Percentiles rank a stretch among this genome's conserved stretches.
Conservation (phyloP, 257 asterid genomes). For the Thymus mandschuricus region DNA sequence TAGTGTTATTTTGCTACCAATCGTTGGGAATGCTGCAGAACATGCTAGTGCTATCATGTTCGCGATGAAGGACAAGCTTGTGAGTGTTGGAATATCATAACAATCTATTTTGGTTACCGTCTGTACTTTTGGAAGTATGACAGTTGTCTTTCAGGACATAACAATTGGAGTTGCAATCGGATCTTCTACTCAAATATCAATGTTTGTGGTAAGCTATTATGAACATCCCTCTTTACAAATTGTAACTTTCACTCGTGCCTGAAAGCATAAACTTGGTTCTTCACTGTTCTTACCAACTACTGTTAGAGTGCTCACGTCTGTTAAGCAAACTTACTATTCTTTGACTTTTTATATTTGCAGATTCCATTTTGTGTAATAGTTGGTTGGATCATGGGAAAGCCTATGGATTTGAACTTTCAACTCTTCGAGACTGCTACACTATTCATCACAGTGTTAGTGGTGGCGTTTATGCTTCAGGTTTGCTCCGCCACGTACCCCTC, state of each 20-base stretch:
- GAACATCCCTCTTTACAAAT: not conserved
- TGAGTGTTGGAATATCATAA: conserved; percentile 34
- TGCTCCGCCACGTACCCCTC: not conserved
- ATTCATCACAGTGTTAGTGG: conserved; percentile 93
- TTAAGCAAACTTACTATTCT: conserved; percentile 24
- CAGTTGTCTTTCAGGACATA: conserved; percentile 41
- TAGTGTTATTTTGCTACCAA: conserved; percentile 89
- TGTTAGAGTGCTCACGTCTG: not conserved
- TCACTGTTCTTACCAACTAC: not conserved
- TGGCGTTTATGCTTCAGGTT: conserved; percentile 99
- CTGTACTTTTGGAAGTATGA: not conserved
- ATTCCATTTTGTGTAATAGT: conserved; percentile 96
- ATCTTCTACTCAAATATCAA: conserved; percentile 96
- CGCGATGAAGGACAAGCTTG: conserved; percentile 98
- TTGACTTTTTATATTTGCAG: conserved; percentile 51
- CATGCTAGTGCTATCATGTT: conserved; percentile 99
- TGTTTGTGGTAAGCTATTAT: conserved; percentile 81
- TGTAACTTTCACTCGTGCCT: not conserved
- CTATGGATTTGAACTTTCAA: conserved; percentile 96
- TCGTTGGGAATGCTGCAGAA: conserved; percentile 97
- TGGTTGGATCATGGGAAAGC: conserved; percentile 97
- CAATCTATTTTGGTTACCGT: not conserved
- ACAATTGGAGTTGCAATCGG: conserved; percentile 96
- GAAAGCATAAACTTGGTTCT: not conserved
- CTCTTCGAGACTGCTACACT: conserved; percentile 97